These are phyloP conservation scores for Debaryomycetaceae sp. DNA, from an alignment of 1,139 yeast species.

Conservation along the genomic window DNA sequence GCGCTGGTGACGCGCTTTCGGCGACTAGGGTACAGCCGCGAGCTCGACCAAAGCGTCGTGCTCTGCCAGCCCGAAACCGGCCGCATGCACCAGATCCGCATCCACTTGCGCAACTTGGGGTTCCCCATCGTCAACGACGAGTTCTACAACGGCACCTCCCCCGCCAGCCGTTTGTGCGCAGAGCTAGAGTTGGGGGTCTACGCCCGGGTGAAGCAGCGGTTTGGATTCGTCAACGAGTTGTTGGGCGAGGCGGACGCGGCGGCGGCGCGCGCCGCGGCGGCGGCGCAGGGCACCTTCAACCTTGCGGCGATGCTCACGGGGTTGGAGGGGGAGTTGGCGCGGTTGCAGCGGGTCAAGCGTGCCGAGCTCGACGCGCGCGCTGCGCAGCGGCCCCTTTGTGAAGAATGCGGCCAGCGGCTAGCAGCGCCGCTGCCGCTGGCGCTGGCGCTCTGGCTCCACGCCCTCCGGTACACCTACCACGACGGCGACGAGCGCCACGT, in stretches of 20 bases:
- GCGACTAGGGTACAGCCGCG: constrained; percentile 19
- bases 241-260: too few species aligned
- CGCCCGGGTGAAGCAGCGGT: constrained; percentile 15
- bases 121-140: constrained; percentile 69
- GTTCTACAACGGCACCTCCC: constrained; percentile 38
- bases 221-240: constrained; percentile 14
- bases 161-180: constrained; percentile 17
- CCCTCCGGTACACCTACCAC: too few species aligned
- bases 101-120: constrained; percentile 63
- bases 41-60: constrained; percentile 50
- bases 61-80: constrained; percentile 69
- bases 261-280: too few species aligned
- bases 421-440: not conserved
- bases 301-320: too few species aligned
- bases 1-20: constrained; percentile 33
- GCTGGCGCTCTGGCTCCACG: constrained; percentile 3
- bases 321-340: not conserved
- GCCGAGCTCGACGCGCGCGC: constrained; percentile 1
- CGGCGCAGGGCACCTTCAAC: too few species aligned
- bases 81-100: constrained; percentile 73
- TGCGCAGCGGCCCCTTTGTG: constrained; percentile 1
- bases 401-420: constrained; percentile 2
- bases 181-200: constrained; percentile 28
- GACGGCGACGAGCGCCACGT: too few species aligned
- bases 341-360: not conserved